Percentiles rank a stretch among this genome's conserved stretches.
Conservation (phyloP, 176 grass and related monocot genomes). For the Zea mays region DNA sequence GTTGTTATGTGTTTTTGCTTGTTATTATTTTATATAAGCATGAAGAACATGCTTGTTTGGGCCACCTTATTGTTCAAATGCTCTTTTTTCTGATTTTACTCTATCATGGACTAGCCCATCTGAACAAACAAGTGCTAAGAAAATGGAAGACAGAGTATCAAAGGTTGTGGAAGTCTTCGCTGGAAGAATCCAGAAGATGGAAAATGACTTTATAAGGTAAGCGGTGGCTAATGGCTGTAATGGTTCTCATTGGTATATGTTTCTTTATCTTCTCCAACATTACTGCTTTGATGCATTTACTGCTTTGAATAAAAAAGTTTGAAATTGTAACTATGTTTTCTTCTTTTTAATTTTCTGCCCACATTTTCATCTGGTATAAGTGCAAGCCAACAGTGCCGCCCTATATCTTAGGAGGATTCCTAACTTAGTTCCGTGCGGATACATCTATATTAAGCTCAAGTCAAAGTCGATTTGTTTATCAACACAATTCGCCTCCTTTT, state of each 20-base stretch:
- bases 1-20: not conserved
- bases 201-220: conserved; percentile 80
- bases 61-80: conserved; percentile 8
- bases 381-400: not conserved
- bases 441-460: conserved; percentile 4
- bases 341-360: not conserved
- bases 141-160: conserved; percentile 63
- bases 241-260: conserved; percentile 6
- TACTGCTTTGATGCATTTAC: conserved; percentile 22
- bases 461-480: conserved; percentile 13
- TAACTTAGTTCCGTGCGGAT: conserved; percentile 15
- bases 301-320: not conserved
- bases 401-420: not conserved
- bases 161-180: conserved; percentile 68
- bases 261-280: not conserved
- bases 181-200: conserved; percentile 77
- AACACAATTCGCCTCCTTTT: conserved; percentile 10
- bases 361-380: not conserved
- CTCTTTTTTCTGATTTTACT: conserved; percentile 40
- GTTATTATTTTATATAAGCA: conserved; percentile 16
- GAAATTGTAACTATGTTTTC: not conserved
- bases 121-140: conserved; percentile 56
- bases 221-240: not conserved
- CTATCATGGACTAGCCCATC: conserved; percentile 54
- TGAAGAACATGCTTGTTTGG: conserved; percentile 5